Base-by-base conservation (phyloP, 805 yeast genomes). In the Wickerhamiella occidentalis region DNA sequence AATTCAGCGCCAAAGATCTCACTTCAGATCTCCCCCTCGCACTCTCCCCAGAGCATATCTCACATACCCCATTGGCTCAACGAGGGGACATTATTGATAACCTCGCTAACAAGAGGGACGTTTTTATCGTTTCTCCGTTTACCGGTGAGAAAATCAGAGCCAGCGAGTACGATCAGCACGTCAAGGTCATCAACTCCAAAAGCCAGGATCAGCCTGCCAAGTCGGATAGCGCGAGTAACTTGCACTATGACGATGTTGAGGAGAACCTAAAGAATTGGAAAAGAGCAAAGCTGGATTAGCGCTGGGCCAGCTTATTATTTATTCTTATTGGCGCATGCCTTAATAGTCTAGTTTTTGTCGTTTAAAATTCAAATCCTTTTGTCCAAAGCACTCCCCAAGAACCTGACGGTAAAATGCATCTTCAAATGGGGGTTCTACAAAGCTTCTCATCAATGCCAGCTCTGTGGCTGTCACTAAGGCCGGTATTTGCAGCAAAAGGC, bases 91-190 rank as follows among this genome's bases (percentile, higher is more conserved):
- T 49, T 9, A 13, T 41, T 13, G 73, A 66, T 51, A 66, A 62
- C 7, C 55, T 67, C 43, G 22, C 13, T 3, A 9, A 18, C n/a
- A 25, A 25, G 18, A 25, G 6, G 3, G 30, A 40, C 11, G 40
- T 25, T 3, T 33, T 12, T 17, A 73, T 87, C 37, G 73, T 69
- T 54, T 85, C 95, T 60, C 96, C 96, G n/a, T 69, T 84, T 37
- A 84, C 95, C 0, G 80, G 80, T 1, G 73, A 78, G 57, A 58
- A 73, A 59, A 74, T 88, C 1, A 82, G 88, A 0, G 92, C 83
- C 56, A 70, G 73, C 38, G 68, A 80, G 54, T 85, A 82, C 60
- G 61, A 65, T 37, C 74, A 73, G 53, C 96, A 90, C 61, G 68
- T 88, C 55, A 74, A 76, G 52, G 74, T n/a, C 23, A 22, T 26